Base-by-base conservation (phyloP, 768 basidiomycete genomes). In the Gyrodon lividus region DNA sequence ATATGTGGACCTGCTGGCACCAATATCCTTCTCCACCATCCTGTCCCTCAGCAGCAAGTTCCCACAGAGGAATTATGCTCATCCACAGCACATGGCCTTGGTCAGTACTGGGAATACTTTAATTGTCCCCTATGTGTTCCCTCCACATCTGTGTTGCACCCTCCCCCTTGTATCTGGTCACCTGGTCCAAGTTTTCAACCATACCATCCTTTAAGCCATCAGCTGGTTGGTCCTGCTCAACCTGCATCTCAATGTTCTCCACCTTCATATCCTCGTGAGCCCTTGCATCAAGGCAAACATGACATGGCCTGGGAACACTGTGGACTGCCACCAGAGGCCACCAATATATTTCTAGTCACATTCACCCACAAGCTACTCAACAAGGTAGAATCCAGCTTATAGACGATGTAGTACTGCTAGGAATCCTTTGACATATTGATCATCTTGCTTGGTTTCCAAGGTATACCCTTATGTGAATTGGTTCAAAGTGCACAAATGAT, bases 1-100 rank as follows among this genome's bases (percentile, higher is more conserved):
- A 64, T 68, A 30, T 77, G 85, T 31, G 84, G 81, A 10, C 84
- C 82, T 7, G 68, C 73, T 5, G 78, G 81, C 13, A 79, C 80
- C 55, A 80, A 77, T 54, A 78, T 67, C 37, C 71, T 87, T 7
- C 71, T 89, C 1, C 89, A 90, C 46, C 87, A 87, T 54, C 83
- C 84, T 12, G 74, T 81, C 9, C 80, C 85, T 2, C 83, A 85
- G 44, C 79, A 80, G 46, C 77, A 79, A 55, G 73, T 73, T 12
- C 76, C 75, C 30, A 68, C 74, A 0, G 82, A 83, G 46, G 84
- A 79, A 16, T 67, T 77, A 20, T 75, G 79, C 39, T 75, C 73
- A 55, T 66, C 67, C 5, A 58, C 59, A 5, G 72, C 58, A 16
- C 65, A 76, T 20, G 57, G n/a, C 12, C 72, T 74, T 49, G 59